Evolutionary conservation across 148 eudicot species (phyloP), one percentile per base, ranked within the genome.

Genomic region (Rheum nobile): DNA sequence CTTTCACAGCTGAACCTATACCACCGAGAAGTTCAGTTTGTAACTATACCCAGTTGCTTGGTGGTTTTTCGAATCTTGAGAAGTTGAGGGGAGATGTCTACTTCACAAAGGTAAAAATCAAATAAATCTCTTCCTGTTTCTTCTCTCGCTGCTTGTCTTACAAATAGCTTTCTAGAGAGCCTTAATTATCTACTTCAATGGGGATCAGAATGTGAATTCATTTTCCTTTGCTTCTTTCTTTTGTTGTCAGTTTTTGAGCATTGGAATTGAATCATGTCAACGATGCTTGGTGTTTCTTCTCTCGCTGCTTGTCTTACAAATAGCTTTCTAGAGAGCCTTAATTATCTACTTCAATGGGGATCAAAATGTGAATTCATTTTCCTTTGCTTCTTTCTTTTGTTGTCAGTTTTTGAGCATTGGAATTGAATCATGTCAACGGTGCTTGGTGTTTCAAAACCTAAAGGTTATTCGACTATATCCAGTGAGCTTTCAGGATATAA

Each of bases 401-500:
- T 46, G 50, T 13, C 4, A 91, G 98, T 91, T 86, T 82, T 71
- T 93, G 77, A 93, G 97, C 78, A 81, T 88, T 72, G 97, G 94
- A 67, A 86, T 83, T 50, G 85, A 82, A 65, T 84, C 78, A 13
- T 85, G 84, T 79, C 78, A 73, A 67, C 80, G 73, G 5, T 77
- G 77, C 17, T 26, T 85, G 38, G 84, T 83, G 28, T 94, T 83
- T 79, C 68, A 26, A 55, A 77, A 74, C 71, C 80, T 94, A 57
- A 91, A 85, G 78, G 50, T 78, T 42, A 84, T 94, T 75, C 88
- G 91, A 77, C 50, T 94, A 43, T 79, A n/a, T n/a, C n/a, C 80
- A 77, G 89, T 89, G 68, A 88, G 89, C 71, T 91, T 89, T 74
- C 93, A 91, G 71, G 97, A 93, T 82, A 74, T 84, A 82, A 86